Conservation (phyloP, 345 rosid species). For the Streptanthus diversifolius region DNA sequence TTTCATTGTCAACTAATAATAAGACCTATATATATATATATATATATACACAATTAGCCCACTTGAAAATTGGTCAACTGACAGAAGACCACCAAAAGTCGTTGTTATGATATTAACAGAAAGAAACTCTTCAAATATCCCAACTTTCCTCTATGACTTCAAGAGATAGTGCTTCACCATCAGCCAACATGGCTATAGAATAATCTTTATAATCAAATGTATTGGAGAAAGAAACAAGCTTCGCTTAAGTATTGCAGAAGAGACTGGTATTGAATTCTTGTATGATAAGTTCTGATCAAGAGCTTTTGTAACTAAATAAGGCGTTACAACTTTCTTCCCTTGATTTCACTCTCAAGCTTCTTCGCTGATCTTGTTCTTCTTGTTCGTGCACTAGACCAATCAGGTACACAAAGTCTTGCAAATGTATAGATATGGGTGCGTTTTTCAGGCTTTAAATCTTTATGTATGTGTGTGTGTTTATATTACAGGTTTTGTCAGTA, state of each 20-base stretch:
- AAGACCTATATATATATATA: too few relatives aligned
- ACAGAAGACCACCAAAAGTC: neutral
- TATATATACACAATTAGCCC: conserved; percentile 9
- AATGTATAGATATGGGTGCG: neutral
- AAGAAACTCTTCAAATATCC: neutral
- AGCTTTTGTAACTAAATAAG: conserved; percentile 7
- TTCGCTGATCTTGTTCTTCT: neutral
- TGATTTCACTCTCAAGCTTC: neutral
- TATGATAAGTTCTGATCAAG: conserved; percentile 7
- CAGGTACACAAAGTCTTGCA: conserved; percentile 16
- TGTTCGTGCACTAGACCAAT: conserved; percentile 32
- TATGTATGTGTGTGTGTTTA: neutral
- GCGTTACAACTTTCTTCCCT: neutral
- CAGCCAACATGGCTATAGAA: conserved; percentile 12
- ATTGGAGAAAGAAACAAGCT: neutral
- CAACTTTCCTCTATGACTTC: conserved; percentile 5
- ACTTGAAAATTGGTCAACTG: conserved; percentile 22
- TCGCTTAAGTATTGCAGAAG: neutral
- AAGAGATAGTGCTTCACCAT: conserved; percentile 27
- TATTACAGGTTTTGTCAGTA: conserved; percentile 40
- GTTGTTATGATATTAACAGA: neutral
- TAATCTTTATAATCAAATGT: neutral
- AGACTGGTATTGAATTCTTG: neutral
- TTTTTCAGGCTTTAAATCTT: neutral
- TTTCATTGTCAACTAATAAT: conserved; percentile 21